Conservation (phyloP, 768 basidiomycete species). For the Amanita rimosa region DNA sequence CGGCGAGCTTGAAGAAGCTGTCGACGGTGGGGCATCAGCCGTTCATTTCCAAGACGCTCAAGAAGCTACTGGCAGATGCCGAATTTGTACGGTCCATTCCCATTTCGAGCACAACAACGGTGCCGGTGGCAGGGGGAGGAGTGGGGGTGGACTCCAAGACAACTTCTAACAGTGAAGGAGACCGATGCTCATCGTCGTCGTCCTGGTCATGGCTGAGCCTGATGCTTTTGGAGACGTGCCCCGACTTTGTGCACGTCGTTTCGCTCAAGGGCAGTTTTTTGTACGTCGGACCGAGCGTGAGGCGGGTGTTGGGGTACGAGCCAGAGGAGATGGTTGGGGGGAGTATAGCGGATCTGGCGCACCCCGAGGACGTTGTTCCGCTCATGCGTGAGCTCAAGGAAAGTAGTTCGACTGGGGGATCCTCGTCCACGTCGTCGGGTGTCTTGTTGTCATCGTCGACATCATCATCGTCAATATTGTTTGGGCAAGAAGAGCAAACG, state of each 20-base stretch:
- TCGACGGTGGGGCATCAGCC: constrained; percentile 8
- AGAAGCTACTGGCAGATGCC: constrained; percentile 32
- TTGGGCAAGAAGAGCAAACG: not conserved
- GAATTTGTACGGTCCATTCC: constrained; percentile 37
- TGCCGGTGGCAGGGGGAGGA: constrained; percentile 13
- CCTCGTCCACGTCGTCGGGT: not conserved
- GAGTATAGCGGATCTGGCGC: constrained; percentile 71
- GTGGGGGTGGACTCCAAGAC: too few relatives aligned
- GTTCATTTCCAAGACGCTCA: constrained; percentile 42
- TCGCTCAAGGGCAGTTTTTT: constrained; percentile 89
- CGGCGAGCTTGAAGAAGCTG: too few relatives aligned
- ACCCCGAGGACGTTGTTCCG: constrained; percentile 83
- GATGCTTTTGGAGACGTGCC: constrained; percentile 46
- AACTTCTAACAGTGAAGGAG: too few relatives aligned
- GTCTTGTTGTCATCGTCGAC: not conserved
- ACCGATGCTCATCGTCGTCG: too few relatives aligned
- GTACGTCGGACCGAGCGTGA: constrained; percentile 80
- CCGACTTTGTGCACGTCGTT: constrained; percentile 85
- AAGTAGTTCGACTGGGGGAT: constrained; percentile 23
- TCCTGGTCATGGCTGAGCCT: constrained; percentile 33
- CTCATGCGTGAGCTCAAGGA: constrained; percentile 90
- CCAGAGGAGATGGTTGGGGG: constrained; percentile 76
- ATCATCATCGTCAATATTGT: not conserved
- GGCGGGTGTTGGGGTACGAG: constrained; percentile 74
- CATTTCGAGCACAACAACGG: constrained; percentile 27